Percentiles rank a stretch among this genome's conserved stretches.
Conservation (phyloP, 306 rosid species). For the Canavalia gladiata region DNA sequence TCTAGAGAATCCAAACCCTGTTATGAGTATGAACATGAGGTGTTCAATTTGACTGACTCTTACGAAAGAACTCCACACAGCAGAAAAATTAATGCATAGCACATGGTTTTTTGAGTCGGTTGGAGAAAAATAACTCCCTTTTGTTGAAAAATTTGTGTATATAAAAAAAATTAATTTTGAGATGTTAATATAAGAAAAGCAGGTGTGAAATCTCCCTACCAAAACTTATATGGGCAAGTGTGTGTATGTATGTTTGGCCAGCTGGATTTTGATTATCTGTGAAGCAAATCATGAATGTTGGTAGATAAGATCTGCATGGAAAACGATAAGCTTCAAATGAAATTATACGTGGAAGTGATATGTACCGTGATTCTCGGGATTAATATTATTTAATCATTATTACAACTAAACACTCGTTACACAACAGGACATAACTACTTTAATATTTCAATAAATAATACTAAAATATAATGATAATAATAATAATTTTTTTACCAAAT, state of each 20-base stretch:
- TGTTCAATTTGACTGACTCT: slow-evolving; percentile 25
- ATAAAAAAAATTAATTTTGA: too few relatives aligned
- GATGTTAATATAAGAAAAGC: too few relatives aligned
- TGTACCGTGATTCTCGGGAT: slow-evolving; percentile 65
- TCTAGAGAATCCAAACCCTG: too few relatives aligned
- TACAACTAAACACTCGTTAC: not conserved
- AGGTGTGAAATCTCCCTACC: too few relatives aligned
- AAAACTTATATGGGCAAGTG: too few relatives aligned
- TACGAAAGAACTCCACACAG: slow-evolving; percentile 18
- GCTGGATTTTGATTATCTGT: slow-evolving; percentile 48
- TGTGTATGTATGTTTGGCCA: slow-evolving; percentile 7
- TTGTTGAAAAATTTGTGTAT: not conserved
- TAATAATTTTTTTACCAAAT: too few relatives aligned
- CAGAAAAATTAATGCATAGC: slow-evolving; percentile 46
- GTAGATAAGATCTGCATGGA: slow-evolving; percentile 58
- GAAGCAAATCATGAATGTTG: slow-evolving; percentile 30
- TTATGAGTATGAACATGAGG: slow-evolving; percentile 41
- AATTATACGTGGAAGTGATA: slow-evolving; percentile 17
- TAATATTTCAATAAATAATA: too few relatives aligned
- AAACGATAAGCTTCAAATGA: slow-evolving; percentile 51
- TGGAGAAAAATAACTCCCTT: not conserved
- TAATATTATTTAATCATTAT: slow-evolving; percentile 38
- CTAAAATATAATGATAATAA: too few relatives aligned
- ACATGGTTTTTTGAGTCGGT: slow-evolving; percentile 58
- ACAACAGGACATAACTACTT: too few relatives aligned